Base-by-base conservation (phyloP, 805 yeast genomes). In the Wickerhamiella bombiphila region DNA sequence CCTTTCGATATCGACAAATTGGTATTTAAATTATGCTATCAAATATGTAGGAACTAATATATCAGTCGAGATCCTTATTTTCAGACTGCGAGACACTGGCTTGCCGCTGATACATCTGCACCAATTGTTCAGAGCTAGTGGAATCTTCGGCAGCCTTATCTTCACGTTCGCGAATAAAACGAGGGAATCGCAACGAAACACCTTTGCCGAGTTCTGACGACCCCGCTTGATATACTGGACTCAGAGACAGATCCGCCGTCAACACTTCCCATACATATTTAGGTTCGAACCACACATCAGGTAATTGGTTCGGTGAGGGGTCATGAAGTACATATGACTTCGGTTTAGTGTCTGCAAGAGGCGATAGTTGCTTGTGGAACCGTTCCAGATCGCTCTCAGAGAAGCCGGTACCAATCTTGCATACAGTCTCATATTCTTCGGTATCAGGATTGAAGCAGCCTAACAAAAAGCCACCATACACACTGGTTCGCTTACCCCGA, bases 331-430 rank as follows among this genome's bases (percentile, higher is more conserved):
- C 72, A 39, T 75, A 79, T 0, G 79, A 65, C 47, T 74, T 78
- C 2, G 94, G 79, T n/a, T 55, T 61, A 0, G 60, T 52, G 11
- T 73, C 68, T 37, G 74, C 91, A 0, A 83, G 73, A 2, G 81
- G 76, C 30, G 76, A 72, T 41, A 91, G 65, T 35, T 64, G 64
- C 19, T 67, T 69, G 49, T 76, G 65, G 22, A 91, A 56, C 20
- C 59, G 59, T 25, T 72, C 72, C 40, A 91, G 65, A 51, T 75
- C 69, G 46, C 78, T 96, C 47, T 91, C 98, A 29, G 85, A 72
- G 53, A 91, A 91, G 0, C 98, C 98, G 0, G 98, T 91, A 34
- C 98, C 98, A 39, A 93, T 86, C 56, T 91, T 91, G 62, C 98
- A 91, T 30, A 93, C 78, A 0, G 96, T 80, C 57, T 91, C 97